Percentiles rank a stretch among this genome's conserved stretches.
Evolutionary conservation across 2,329 filamentous ascomycete species (phyloP).

Genomic region (Nakataea oryzae): DNA sequence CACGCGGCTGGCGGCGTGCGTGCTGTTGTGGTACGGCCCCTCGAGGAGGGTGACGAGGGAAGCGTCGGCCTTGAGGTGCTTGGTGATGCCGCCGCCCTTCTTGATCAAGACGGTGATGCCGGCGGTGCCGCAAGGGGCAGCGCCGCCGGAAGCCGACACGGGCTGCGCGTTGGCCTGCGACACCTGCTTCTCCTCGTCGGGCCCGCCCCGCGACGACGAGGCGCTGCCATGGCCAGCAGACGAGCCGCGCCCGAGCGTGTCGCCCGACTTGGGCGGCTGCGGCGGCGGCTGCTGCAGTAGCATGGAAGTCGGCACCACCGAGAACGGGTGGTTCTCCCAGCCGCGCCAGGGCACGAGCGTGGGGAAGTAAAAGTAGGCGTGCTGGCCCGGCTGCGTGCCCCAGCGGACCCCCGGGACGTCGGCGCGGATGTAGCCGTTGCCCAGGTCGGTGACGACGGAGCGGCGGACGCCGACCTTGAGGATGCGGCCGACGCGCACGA

Average conservation of each 20-base stretch:
- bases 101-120: slow-evolving; percentile 27
- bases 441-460: slow-evolving; percentile 12
- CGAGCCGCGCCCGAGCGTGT: slow-evolving; percentile 17
- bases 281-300: slow-evolving; percentile 23
- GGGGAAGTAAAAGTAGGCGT: slow-evolving; percentile 39
- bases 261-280: no score
- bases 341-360: slow-evolving; percentile 23
- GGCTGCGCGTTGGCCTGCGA: slow-evolving; percentile 15
- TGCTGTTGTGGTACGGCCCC: slow-evolving; percentile 23
- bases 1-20: slow-evolving; percentile 12
- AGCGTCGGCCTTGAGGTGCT: slow-evolving; percentile 12
- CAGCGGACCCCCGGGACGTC: slow-evolving; percentile 19
- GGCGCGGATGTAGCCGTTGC: slow-evolving; percentile 20
- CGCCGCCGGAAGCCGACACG: neutral
- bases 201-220: slow-evolving; percentile 23
- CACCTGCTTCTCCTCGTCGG: slow-evolving; percentile 36
- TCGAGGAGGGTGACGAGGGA: slow-evolving; percentile 26
- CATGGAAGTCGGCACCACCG: slow-evolving; percentile 20
- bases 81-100: slow-evolving; percentile 24
- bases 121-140: neutral
- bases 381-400: slow-evolving; percentile 17
- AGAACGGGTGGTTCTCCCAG: slow-evolving; percentile 48
- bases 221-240: no score
- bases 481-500: slow-evolving; percentile 24
- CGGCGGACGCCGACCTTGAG: slow-evolving; percentile 23